Base-by-base conservation (phyloP, 2,329 filamentous ascomycete species). In the Monilinia laxa region DNA sequence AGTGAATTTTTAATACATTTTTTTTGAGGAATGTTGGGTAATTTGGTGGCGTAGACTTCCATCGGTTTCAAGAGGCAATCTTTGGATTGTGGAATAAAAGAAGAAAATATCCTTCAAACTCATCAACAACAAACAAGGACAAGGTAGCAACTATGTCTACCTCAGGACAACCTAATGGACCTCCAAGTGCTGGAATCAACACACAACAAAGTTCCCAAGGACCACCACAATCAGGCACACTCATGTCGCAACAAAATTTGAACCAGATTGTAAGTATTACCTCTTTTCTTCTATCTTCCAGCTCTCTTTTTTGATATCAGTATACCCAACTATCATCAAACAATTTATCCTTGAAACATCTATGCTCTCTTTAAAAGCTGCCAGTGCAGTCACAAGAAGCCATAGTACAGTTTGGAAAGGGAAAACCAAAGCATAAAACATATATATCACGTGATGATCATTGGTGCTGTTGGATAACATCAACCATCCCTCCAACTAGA, bases 261-360 rank as follows among this genome's bases (percentile, higher is more conserved):
- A 98, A 98, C 74, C 93, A 97, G 73, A 98, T 98, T 79, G 94
- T 97, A 84, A 85, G 93, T 53, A n/a, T 23, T 49, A 51, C 64
- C 31, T n/a, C n/a, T n/a, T 59, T 40, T 35, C 5, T 6, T 25
- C 11, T 16, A 59, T 10, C 40, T 42, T 42, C 31, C 31, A 20
- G 25, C 9, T 25, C 2, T 35, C n/a, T 38, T 20, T 18, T 14
- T 9, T n/a, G 11, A 20, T 14, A 31, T 31, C 5, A 20, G 10
- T 9, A 12, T 1, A 3, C 7, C 6, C 28, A 51, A 16, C 4
- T 14, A 31, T 60, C 38, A 9, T 11, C 20, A 47, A 9, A 47
- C 10, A 11, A 23, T 23, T 23, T 6, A 4, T 23, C 47, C 11
- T 14, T 3, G 49, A n/a, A 60, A 51, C 45, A 51, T 25, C n/a